phyloP scores from a whole-genome alignment of 352 stramenopile genomes.

The Elongisporangium prolatum region DNA sequence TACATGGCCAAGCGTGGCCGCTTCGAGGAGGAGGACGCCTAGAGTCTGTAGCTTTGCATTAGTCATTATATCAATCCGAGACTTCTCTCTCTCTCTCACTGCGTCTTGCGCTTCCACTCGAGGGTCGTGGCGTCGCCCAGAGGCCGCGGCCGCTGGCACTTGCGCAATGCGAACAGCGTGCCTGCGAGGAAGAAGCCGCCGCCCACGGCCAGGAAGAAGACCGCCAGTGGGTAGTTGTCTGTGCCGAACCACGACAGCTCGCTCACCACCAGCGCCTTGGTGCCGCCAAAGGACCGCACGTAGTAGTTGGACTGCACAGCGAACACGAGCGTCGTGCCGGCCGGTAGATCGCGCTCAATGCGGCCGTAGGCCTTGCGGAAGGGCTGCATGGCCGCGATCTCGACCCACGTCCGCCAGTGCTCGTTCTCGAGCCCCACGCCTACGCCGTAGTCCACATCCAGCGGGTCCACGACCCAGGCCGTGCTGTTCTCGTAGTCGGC shows the following conservation, averaged over 20 bases:
- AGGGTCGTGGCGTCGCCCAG: constrained; percentile 48
- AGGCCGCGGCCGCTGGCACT: constrained; percentile 37
- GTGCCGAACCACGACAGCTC: constrained; percentile 70
- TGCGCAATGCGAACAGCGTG: constrained; percentile 40
- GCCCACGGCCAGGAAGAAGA: constrained; percentile 51
- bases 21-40: constrained; percentile 36
- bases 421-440: constrained; percentile 68
- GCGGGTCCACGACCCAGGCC: constrained; percentile 56
- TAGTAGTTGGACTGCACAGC: constrained; percentile 82
- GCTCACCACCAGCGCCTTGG: constrained; percentile 63
- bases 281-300: constrained; percentile 53
- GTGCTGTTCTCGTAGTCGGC: constrained; percentile 75
- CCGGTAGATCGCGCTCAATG: constrained; percentile 49
- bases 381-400: constrained; percentile 48
- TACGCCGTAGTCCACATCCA: constrained; percentile 29
- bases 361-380: constrained; percentile 71
- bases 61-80: background rate
- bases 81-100: constrained; percentile 1
- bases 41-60: constrained; percentile 1
- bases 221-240: constrained; percentile 45
- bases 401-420: constrained; percentile 73
- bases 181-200: constrained; percentile 43
- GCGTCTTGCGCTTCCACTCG: constrained; percentile 50
- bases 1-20: constrained; percentile 71
- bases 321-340: constrained; percentile 54